Evolutionary conservation across 257 asterid genomes (phyloP), one percentile per base, ranked within the genome.

Genomic region (Petunia secreta): DNA sequence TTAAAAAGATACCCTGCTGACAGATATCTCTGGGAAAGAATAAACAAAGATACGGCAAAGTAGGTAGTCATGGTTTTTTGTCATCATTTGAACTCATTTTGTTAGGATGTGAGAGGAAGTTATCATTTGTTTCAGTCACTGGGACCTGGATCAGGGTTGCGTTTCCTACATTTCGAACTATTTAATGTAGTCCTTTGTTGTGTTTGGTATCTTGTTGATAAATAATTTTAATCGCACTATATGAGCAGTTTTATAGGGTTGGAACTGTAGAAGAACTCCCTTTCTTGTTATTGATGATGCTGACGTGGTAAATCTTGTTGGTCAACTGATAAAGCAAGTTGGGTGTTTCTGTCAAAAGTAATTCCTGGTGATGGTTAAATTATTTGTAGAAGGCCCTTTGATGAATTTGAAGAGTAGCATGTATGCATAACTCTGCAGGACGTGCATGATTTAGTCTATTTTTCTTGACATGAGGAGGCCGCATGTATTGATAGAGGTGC

Each of bases 251-350:
- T 39, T 38, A 39, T 39, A 39, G 50, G 73, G 73, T 38, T 38
- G 44, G 36, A 39, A 64, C 10, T 6, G 73, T 64, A 39, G 73
- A 64, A 39, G 73, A 13, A 64, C 14, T 25, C 50, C 73, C 50
- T 64, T 64, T 64, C 40, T 62, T 34, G 36, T 64, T 4, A 3
- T 52, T 52, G 55, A 52, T 52, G 55, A 39, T 2, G 48, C 11
- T 64, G 73, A 13, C 39, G 39, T 38, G 73, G 73, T 64, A 39
- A 64, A 40, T 39, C 11, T n/a, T 40, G 6, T 66, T 14, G 1
- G 54, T 66, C 75, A 66, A 66, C 25, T 41, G 75, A n/a, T 41
- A 66, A n/a, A 67, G 54, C 41, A 67, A 15, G 54, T n/a, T 41
- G 13, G 38, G 6, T n/a, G 75, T 66, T 41, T 41, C 1, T 41